Evolutionary conservation across 495 filamentous ascomycete species (phyloP), one percentile per base, ranked within the genome.

Genomic region (Talaromyces nanjingensis): DNA sequence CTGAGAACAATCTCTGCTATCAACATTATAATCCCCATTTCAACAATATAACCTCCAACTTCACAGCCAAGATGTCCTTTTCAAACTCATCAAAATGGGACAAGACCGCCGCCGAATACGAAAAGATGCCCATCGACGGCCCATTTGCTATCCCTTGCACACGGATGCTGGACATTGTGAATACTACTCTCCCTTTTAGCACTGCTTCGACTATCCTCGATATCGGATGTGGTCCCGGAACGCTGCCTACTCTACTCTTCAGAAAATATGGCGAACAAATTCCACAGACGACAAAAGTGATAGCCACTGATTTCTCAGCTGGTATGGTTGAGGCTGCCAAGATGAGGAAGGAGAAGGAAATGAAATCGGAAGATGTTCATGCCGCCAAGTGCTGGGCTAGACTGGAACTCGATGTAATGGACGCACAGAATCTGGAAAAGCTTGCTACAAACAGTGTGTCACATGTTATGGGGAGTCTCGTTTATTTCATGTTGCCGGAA

Each of bases 401-500:
- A 24, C 60, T 62, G 7, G 60, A 62, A n/a, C 7, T 37, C 5
- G 34, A 53, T 4, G 60, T 62, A 22, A 52, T 62, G 60, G 45
- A 62, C 54, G 60, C 60, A 7, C 60, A 62, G 60, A 25, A 62
- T 8, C 45, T 62, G 16, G 25, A 39, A 1, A 25, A 20, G 8
- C n/a, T 62, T 18, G 27, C 45, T n/a, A 31, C 45, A 0, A 37
- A 7, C n/a, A 62, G 47, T 24, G n/a, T 62, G 6, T 62, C 60
- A 6, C 60, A 62, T 25, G 12, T 54, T 8, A 62, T 37, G n/a
- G 60, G 60, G 3, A 62, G 60, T n/a, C 16, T 62, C 2, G 47
- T 62, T 9, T 62, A 62, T 22, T 62, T 62, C 42, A 62, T 62
- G 60, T 20, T 62, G 14, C 60, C 60, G 6, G 60, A 62, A 6